Evolutionary conservation across 768 basidiomycete genomes (phyloP).

Genomic region (Cystofilobasidium ferigula): DNA sequence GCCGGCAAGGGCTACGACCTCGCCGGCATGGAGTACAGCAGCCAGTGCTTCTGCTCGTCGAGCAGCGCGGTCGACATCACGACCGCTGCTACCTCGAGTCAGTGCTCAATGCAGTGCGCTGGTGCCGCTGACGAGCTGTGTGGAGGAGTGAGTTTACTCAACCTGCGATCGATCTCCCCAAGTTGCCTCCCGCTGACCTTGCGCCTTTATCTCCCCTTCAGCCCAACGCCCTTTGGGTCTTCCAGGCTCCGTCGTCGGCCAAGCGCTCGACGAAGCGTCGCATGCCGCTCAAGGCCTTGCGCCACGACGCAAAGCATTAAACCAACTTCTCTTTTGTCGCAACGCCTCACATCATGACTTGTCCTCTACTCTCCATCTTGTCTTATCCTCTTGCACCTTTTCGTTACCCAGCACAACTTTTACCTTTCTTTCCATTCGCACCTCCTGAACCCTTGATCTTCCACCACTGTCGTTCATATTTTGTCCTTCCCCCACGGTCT

Average conservation of each 20-base stretch:
- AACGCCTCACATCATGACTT: too few relatives aligned
- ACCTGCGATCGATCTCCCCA: too few relatives aligned
- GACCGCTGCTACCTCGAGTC: neutral
- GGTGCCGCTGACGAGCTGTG: neutral
- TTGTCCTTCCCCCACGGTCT: neutral
- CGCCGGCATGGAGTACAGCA: slow-evolving; percentile 13
- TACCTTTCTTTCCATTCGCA: neutral
- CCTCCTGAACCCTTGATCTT: neutral
- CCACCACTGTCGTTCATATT: neutral
- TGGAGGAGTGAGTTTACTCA: neutral
- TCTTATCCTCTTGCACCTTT: neutral
- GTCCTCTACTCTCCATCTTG: neutral
- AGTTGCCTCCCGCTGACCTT: too few relatives aligned
- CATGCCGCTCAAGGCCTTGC: neutral
- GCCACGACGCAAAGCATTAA: slow-evolving; percentile 4
- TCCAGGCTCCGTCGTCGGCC: neutral
- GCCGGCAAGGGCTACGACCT: neutral
- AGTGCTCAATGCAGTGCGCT: neutral
- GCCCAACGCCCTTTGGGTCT: neutral
- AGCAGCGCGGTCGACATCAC: slow-evolving; percentile 5
- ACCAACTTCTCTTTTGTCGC: neutral
- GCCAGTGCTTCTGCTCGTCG: slow-evolving; percentile 1
- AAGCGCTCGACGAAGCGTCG: neutral
- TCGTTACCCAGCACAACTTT: neutral
- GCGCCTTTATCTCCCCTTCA: too few relatives aligned